A percentile compares a stretch with the other conserved stretches of the same genome.
These are phyloP conservation scores for Persicaria maculosa DNA, from an alignment of 148 eudicot species.

Conservation along the genomic window DNA sequence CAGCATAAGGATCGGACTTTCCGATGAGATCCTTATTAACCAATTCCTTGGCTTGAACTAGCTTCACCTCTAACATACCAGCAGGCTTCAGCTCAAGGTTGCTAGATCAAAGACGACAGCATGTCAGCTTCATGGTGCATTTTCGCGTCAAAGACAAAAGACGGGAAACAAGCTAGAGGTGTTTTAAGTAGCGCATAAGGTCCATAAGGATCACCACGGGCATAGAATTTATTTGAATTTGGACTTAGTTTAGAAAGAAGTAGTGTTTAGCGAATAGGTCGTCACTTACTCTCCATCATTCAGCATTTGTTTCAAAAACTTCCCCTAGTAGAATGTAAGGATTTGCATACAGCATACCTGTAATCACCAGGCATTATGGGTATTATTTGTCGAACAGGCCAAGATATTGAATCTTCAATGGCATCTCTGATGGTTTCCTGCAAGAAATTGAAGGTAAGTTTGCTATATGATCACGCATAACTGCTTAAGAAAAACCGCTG, in stretches of 20 bases:
- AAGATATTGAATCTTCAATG: constrained; percentile 80
- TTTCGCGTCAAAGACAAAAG: too few species aligned
- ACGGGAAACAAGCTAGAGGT: too few species aligned
- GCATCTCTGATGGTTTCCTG: constrained; percentile 86
- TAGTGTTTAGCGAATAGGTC: not conserved
- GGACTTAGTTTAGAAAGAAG: too few species aligned
- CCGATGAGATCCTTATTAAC: constrained; percentile 76
- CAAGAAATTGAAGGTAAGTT: not conserved
- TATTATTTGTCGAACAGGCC: constrained; percentile 83
- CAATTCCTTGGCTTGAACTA: constrained; percentile 75
- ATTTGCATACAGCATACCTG: constrained; percentile 36
- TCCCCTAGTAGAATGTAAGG: not conserved
- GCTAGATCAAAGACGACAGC: constrained; percentile 25
- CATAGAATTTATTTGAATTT: too few species aligned
- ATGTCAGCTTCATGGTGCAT: not conserved
- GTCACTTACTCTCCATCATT: not conserved
- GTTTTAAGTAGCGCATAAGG: too few species aligned
- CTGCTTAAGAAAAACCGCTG: not conserved
- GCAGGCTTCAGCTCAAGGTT: constrained; percentile 69
- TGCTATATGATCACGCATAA: not conserved
- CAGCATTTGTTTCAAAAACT: not conserved
- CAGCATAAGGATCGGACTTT: constrained; percentile 84
- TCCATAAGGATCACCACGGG: too few species aligned
- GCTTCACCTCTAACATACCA: constrained; percentile 73
- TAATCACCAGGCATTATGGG: constrained; percentile 88